Percentiles rank a stretch among this genome's conserved stretches.
These are phyloP conservation scores for Phytophthora cactorum DNA, from an alignment of 352 stramenopile genomes.

Conservation along the genomic window DNA sequence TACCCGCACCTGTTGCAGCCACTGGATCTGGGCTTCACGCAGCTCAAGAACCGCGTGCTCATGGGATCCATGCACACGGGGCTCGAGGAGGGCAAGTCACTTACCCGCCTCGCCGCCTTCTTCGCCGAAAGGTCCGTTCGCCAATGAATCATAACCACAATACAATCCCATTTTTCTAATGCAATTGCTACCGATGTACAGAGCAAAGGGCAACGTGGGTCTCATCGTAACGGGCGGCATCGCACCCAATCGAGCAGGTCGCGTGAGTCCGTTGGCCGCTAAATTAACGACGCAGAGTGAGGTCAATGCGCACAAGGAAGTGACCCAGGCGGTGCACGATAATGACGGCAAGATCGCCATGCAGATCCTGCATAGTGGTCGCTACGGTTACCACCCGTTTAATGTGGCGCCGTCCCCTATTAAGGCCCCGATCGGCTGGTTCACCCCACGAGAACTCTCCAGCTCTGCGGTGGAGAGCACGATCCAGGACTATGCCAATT, in stretches of 20 bases:
- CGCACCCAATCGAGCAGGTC: conserved; percentile 93
- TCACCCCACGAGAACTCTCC: conserved; percentile 89
- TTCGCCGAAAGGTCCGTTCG: conserved; percentile 88
- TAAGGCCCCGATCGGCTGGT: conserved; percentile 95
- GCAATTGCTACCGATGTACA: conserved; percentile 17
- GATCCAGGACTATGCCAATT: conserved; percentile 94
- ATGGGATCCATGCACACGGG: conserved; percentile 95
- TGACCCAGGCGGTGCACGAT: conserved; percentile 94
- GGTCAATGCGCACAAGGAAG: conserved; percentile 90
- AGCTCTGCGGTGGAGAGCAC: conserved; percentile 87
- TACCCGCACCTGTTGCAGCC: conserved; percentile 81
- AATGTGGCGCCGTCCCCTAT: conserved; percentile 92
- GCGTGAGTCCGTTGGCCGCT: conserved; percentile 92
- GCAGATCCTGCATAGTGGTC: conserved; percentile 93
- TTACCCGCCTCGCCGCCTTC: conserved; percentile 92
- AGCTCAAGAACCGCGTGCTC: conserved; percentile 87
- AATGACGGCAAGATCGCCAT: conserved; percentile 88
- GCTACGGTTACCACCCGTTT: conserved; percentile 98
- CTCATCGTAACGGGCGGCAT: conserved; percentile 96
- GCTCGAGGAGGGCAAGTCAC: conserved; percentile 83
- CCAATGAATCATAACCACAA: background rate
- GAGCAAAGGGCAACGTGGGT: conserved; percentile 92
- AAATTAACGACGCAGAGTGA: conserved; percentile 94
- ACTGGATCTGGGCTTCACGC: conserved; percentile 82
- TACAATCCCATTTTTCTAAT: background rate